phyloP scores from a whole-genome alignment of 257 asterid genomes.

The Striga asiatica region DNA sequence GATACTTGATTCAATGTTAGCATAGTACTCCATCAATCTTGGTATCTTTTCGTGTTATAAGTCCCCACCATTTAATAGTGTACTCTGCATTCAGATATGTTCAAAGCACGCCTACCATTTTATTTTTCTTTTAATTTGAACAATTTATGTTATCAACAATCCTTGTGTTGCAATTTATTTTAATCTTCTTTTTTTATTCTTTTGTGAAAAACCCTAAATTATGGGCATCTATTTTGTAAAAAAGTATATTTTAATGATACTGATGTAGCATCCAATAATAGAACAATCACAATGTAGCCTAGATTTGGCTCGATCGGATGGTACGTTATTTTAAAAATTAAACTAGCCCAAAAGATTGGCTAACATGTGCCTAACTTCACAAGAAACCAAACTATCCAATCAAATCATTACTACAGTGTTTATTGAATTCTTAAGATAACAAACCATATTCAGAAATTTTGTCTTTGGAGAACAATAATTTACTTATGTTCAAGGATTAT shows the following conservation, averaged over 20 bases:
- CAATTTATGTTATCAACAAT: too few species aligned
- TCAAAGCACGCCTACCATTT: background rate
- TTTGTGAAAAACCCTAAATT: constrained; percentile 9
- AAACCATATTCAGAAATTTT: background rate
- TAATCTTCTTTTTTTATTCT: background rate
- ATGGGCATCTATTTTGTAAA: too few species aligned
- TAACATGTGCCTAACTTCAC: constrained; percentile 11
- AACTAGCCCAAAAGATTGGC: background rate
- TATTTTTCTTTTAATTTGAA: too few species aligned
- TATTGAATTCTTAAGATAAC: background rate
- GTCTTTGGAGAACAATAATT: background rate
- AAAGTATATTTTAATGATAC: too few species aligned
- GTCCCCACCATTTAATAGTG: constrained; percentile 19
- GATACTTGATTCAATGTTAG: too few species aligned
- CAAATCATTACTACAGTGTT: constrained; percentile 12
- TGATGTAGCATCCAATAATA: too few species aligned
- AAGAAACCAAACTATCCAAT: background rate
- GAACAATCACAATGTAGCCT: too few species aligned
- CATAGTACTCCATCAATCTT: too few species aligned
- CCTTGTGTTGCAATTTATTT: too few species aligned
- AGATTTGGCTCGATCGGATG: too few species aligned
- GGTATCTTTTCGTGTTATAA: constrained; percentile 17
- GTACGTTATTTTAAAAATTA: too few species aligned
- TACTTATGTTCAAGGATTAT: background rate
- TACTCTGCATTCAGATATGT: constrained; percentile 17